Evolutionary conservation across 257 asterid genomes (phyloP), one percentile per base, ranked within the genome.

Genomic region (Paulownia fortunei): DNA sequence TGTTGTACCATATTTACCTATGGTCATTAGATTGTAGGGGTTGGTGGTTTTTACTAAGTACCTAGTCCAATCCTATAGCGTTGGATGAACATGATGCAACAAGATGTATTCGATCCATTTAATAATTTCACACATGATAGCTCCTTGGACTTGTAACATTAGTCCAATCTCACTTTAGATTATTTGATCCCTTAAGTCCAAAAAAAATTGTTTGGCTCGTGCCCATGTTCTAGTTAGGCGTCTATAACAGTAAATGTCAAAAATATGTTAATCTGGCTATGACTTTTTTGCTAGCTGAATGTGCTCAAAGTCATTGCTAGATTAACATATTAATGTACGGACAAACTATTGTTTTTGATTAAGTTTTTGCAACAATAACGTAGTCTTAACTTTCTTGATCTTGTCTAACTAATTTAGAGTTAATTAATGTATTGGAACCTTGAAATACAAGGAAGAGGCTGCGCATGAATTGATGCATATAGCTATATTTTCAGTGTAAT

Each of bases 401-500:
- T 42, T 21, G 27, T 21, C 16, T 47, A 52, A 26, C 42, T 73
- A 69, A 55, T 19, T n/a, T 6, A 60, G 78, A 16, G 24, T 51
- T 69, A 49, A 67, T 70, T 79, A 27, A 55, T 52, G 2, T 63
- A 36, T 66, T 68, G n/a, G 49, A 80, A 60, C 49, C 69, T 68
- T 74, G 54, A 67, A 77, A 67, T 30, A 42, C 52, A 68, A 44
- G 76, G 39, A 77, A 77, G 81, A 44, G 71, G 69, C 81, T 18
- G 27, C 26, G 74, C 80, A 64, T 44, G 79, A 62, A 71, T 71
- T 61, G 32, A 76, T 34, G 63, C 34, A 23, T 8, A 51, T 8
- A 16, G 10, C 6, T 12, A n/a, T 7, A 34, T 23, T 8, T 21
- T 39, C 36, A 72, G 8, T 26, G 46, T 27, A 18, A 30, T 66